Percentiles rank a stretch among this genome's conserved stretches.
Evolutionary conservation across 75 land plant species (phyloP).

Genomic region (Sequoiadendron giganteum): DNA sequence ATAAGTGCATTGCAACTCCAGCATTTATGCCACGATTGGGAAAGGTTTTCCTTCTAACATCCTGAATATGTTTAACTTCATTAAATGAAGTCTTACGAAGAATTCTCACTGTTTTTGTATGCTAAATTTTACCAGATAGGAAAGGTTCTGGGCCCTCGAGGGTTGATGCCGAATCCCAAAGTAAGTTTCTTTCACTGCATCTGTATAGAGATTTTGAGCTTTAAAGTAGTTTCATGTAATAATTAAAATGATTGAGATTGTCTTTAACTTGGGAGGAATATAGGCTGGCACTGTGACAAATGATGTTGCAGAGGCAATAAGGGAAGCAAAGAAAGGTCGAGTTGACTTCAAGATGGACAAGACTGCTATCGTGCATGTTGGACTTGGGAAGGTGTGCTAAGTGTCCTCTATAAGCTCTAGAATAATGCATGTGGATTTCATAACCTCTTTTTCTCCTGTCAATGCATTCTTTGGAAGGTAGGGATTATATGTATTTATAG

Average conservation of each 20-base stretch:
- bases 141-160: constrained; percentile 74
- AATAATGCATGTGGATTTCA: not conserved
- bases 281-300: constrained; percentile 85
- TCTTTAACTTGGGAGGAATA: constrained; percentile 12
- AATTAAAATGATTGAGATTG: not conserved
- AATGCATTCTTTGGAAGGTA: not conserved
- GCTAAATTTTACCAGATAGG: constrained; percentile 51
- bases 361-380: constrained; percentile 89
- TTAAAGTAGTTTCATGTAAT: not conserved
- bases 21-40: constrained; percentile 69
- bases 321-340: constrained; percentile 72
- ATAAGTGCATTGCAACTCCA: constrained; percentile 81
- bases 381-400: constrained; percentile 80
- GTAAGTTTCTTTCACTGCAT: constrained; percentile 29
- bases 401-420: not conserved
- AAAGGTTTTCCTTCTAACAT: constrained; percentile 51
- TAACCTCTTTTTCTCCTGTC: not conserved
- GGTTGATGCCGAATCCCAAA: constrained; percentile 88
- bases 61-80: not conserved
- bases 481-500: not conserved
- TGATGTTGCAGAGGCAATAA: constrained; percentile 65
- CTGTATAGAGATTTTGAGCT: not conserved
- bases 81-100: not conserved
- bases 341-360: constrained; percentile 86
- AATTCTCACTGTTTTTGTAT: constrained; percentile 7